A percentile compares a stretch with the other conserved stretches of the same genome.
These are phyloP conservation scores for Fusarium nanum DNA, from an alignment of 2,329 filamentous ascomycete species.

Conservation along the genomic window DNA sequence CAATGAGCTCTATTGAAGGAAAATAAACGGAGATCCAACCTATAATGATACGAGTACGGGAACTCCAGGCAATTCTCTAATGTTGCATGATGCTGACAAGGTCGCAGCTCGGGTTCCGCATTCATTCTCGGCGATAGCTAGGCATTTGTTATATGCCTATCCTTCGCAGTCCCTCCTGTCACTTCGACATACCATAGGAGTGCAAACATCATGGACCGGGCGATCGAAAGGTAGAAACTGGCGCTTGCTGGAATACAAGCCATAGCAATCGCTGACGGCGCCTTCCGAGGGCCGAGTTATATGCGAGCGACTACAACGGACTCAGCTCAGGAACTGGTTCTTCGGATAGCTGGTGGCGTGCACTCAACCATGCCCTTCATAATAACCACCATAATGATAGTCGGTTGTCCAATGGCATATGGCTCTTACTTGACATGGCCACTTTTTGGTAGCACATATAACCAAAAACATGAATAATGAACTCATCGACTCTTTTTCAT, in stretches of 20 bases:
- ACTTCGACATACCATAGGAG: background rate
- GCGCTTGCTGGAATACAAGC: background rate
- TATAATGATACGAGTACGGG: background rate
- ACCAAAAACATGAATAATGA: background rate
- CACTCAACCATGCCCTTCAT: background rate
- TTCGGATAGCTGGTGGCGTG: background rate
- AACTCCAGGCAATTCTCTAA: no score
- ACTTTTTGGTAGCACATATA: background rate
- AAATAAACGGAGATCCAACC: background rate
- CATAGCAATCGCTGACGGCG: no score
- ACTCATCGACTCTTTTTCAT: background rate
- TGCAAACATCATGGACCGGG: background rate
- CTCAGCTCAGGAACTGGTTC: background rate
- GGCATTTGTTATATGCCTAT: no score
- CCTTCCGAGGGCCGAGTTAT: background rate
- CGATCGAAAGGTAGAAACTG: background rate
- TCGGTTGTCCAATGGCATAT: background rate
- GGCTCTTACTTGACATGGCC: background rate
- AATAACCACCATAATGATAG: background rate
- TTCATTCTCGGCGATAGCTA: background rate
- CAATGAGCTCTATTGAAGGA: background rate
- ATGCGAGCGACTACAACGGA: background rate
- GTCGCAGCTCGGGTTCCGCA: background rate
- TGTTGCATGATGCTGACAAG: background rate
- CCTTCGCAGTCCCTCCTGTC: background rate